These are phyloP conservation scores for Colletotrichum abscissum DNA, from an alignment of 2,329 filamentous ascomycete genomes.

Conservation along the genomic window DNA sequence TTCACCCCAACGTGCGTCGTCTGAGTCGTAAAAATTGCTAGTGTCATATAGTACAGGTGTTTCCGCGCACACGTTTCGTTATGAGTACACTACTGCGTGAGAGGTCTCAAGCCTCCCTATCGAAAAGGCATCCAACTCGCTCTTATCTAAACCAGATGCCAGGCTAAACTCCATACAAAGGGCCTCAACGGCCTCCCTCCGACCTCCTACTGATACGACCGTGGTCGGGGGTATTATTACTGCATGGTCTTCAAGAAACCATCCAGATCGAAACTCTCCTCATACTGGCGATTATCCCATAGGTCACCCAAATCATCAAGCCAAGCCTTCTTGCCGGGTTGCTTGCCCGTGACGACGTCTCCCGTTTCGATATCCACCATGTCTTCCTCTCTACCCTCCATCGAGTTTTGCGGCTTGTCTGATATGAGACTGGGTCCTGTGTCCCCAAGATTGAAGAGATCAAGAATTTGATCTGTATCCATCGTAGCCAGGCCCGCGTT, in stretches of 20 bases:
- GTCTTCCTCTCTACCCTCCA: constrained; percentile 78
- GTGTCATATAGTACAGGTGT: constrained; percentile 27
- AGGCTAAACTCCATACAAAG: constrained; percentile 33
- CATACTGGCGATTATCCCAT: constrained; percentile 98
- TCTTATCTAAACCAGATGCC: constrained; percentile 29
- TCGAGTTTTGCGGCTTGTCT: constrained; percentile 68
- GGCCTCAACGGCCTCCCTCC: background rate
- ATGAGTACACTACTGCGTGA: constrained; percentile 22
- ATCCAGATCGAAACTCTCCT: constrained; percentile 96
- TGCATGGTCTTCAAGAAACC: constrained; percentile 97
- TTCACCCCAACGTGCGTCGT: background rate
- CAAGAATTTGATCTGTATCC: constrained; percentile 98
- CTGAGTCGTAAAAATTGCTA: background rate
- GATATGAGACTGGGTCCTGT: constrained; percentile 74
- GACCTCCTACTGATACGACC: background rate
- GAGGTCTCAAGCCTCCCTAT: constrained; percentile 6
- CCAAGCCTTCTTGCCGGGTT: constrained; percentile 97
- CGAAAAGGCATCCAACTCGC: constrained; percentile 17
- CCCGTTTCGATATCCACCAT: constrained; percentile 95
- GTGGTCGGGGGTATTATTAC: constrained; percentile 40
- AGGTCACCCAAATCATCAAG: constrained; percentile 94
- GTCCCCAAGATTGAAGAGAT: constrained; percentile 93
- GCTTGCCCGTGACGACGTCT: constrained; percentile 80
- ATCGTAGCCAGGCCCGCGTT: constrained; percentile 94
- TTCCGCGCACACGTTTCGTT: constrained; percentile 27